A percentile compares a stretch with the other conserved stretches of the same genome.
phyloP scores from a whole-genome alignment of 306 rosid species.

The Quercus suber region DNA sequence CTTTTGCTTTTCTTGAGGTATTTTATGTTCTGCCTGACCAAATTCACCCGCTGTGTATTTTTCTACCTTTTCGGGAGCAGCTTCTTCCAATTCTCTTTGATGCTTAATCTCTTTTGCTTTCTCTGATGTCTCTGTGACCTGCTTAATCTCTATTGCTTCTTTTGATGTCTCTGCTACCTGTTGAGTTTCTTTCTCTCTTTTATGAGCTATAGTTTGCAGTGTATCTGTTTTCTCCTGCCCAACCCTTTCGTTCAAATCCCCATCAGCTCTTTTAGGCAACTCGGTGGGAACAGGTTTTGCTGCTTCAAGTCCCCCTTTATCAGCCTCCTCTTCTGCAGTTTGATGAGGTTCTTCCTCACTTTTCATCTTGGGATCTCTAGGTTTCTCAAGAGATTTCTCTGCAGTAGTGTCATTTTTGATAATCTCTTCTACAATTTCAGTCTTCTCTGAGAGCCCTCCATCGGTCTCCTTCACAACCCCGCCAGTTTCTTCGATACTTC shows the following conservation, averaged over 20 bases:
- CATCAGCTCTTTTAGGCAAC: background rate
- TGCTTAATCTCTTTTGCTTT: background rate
- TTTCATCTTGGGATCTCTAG: background rate
- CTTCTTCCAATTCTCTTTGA: conserved; percentile 3
- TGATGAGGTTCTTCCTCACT: background rate
- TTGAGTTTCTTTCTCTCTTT: background rate
- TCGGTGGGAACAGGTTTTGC: background rate
- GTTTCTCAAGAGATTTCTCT: background rate
- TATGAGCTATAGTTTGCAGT: background rate
- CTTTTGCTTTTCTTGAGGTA: background rate
- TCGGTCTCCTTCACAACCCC: background rate
- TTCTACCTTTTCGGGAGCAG: background rate
- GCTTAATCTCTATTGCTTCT: background rate
- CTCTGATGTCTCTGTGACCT: conserved; percentile 1
- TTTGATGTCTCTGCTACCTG: too few relatives aligned
- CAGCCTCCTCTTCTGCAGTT: background rate
- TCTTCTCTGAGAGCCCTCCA: background rate
- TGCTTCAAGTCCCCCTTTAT: background rate
- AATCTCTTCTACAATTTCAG: background rate
- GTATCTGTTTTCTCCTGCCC: background rate
- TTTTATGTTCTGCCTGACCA: background rate
- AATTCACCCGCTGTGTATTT: background rate
- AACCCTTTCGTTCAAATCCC: background rate
- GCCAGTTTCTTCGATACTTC: background rate
- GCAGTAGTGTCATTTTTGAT: background rate